phyloP scores from a whole-genome alignment of 257 asterid genomes.

The Nicotiana tomentosiformis region DNA sequence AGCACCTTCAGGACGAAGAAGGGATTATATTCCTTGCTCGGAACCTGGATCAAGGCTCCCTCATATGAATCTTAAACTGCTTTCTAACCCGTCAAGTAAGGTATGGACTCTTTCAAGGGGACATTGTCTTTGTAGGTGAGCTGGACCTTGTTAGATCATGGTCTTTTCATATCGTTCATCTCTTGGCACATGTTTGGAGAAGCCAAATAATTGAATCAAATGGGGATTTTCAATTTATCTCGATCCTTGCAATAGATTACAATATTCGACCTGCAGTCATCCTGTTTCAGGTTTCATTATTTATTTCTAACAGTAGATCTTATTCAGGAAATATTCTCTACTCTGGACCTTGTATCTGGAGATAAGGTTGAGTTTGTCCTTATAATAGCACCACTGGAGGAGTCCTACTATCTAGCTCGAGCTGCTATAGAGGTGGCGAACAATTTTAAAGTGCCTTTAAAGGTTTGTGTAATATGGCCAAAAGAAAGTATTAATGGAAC shows the following conservation, averaged over 20 bases:
- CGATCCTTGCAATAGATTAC: neutral
- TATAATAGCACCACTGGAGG: slow-evolving; percentile 65
- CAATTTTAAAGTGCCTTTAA: slow-evolving; percentile 40
- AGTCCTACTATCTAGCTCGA: slow-evolving; percentile 61
- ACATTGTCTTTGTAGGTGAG: neutral
- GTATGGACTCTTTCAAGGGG: slow-evolving; percentile 25
- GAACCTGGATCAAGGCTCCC: slow-evolving; percentile 86
- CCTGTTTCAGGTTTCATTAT: neutral
- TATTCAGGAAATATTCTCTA: slow-evolving; percentile 55
- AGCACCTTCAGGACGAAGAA: slow-evolving; percentile 74
- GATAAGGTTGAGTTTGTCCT: slow-evolving; percentile 66
- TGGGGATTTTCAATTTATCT: neutral
- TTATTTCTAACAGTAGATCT: neutral
- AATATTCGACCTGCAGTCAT: neutral
- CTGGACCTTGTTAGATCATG: neutral
- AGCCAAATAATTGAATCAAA: neutral
- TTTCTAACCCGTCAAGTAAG: slow-evolving; percentile 35
- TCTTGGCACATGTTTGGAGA: neutral
- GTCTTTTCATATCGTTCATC: neutral
- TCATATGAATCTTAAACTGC: slow-evolving; percentile 54
- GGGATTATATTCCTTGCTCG: slow-evolving; percentile 72
- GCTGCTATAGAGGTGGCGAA: slow-evolving; percentile 65
- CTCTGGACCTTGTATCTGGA: slow-evolving; percentile 63
- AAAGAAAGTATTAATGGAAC: slow-evolving; percentile 20
- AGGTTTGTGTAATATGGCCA: slow-evolving; percentile 72